phyloP scores from a whole-genome alignment of 805 yeast genomes.

The Kuraishia cidri region DNA sequence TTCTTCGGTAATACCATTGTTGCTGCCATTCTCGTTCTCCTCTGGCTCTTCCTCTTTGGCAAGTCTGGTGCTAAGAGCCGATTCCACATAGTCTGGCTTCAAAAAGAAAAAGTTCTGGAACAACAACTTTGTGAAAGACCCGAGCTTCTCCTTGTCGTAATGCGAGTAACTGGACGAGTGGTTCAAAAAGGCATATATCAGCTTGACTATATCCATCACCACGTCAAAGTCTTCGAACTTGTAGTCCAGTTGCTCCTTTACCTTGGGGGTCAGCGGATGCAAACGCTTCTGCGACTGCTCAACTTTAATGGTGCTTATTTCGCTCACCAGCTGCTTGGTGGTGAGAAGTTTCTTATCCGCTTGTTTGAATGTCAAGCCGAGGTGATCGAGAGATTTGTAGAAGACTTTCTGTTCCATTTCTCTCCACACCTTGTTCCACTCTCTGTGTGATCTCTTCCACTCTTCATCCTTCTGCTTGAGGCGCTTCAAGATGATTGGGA shows the following conservation, averaged over 20 bases:
- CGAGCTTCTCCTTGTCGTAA: conserved; percentile 71
- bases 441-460: conserved; percentile 97
- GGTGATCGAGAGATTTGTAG: conserved; percentile 87
- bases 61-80: conserved; percentile 22
- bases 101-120: conserved; percentile 63
- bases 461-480: conserved; percentile 97
- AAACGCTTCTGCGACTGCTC: conserved; percentile 84
- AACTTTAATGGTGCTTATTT: conserved; percentile 83
- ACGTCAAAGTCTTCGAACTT: conserved; percentile 58
- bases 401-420: conserved; percentile 94
- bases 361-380: conserved; percentile 94
- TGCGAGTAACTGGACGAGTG: conserved; percentile 69
- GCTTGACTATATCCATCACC: conserved; percentile 61
- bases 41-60: conserved; percentile 12
- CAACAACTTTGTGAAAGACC: conserved; percentile 62
- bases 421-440: conserved; percentile 99
- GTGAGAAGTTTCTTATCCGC: conserved; percentile 90
- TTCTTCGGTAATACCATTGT: conserved; percentile 3
- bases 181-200: conserved; percentile 58
- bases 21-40: conserved; percentile 9
- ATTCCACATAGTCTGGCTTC: conserved; percentile 38
- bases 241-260: conserved; percentile 60
- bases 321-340: conserved; percentile 83
- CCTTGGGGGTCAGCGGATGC: conserved; percentile 79
- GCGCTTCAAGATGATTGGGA: conserved; percentile 86